phyloP scores from a whole-genome alignment of 2,329 filamentous ascomycete species.

The Talaromyces atroroseus region DNA sequence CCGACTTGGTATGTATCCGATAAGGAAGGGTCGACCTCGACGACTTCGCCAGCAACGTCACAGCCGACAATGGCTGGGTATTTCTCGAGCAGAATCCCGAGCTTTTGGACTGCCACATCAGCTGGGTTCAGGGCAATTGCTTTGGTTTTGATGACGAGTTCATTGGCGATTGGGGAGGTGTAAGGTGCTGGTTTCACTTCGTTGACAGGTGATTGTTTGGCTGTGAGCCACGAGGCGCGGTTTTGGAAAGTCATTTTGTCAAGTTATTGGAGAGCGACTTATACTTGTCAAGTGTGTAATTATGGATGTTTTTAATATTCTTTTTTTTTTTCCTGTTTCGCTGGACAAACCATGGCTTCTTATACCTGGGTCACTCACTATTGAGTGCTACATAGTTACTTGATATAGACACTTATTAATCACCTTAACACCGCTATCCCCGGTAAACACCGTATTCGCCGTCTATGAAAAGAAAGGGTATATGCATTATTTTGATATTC shows the following conservation, averaged over 20 bases:
- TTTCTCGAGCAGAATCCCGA: constrained; percentile 18
- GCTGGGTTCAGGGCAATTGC: constrained; percentile 23
- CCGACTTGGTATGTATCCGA: constrained; percentile 21
- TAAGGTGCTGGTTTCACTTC: constrained; percentile 14
- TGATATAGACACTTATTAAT: neutral
- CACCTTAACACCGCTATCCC: neutral
- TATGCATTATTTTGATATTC: neutral
- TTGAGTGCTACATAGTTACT: neutral
- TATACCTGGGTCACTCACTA: neutral
- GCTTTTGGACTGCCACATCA: constrained; percentile 29
- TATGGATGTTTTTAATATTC: neutral
- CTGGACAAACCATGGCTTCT: neutral
- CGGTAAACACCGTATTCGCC: neutral
- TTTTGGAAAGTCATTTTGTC: constrained; percentile 9
- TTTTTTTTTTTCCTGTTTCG: neutral
- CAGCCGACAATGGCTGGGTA: constrained; percentile 20
- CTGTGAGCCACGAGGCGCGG: constrained; percentile 18
- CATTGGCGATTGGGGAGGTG: constrained; percentile 15
- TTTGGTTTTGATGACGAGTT: constrained; percentile 19
- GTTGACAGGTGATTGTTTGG: constrained; percentile 12
- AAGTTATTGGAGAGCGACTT: neutral
- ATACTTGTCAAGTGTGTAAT: neutral
- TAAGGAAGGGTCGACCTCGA: constrained; percentile 22
- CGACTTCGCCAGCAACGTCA: constrained; percentile 26
- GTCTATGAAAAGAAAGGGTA: neutral